Evolutionary conservation across 1,139 yeast genomes (phyloP).

Genomic region (Suhomyces yuchorum): DNA sequence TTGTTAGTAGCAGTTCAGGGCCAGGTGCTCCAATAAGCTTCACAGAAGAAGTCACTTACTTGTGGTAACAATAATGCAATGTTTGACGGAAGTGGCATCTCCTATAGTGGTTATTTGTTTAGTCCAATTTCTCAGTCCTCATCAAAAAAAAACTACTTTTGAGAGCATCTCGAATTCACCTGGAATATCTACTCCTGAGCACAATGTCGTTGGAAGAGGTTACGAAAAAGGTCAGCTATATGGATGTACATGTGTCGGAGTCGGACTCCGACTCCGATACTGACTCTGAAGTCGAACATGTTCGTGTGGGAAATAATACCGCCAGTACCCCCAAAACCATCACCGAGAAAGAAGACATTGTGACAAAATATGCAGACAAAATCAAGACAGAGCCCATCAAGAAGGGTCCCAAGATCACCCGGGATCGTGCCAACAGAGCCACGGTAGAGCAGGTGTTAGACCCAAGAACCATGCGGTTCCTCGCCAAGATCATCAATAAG

Average conservation of each 20-base stretch:
- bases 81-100: conserved; percentile 19
- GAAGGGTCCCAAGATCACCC: conserved; percentile 57
- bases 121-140: conserved; percentile 6
- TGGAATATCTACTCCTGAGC: not conserved
- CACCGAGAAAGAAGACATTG: conserved; percentile 58
- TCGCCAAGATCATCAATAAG: conserved; percentile 77
- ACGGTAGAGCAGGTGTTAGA: conserved; percentile 96
- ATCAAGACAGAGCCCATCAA: conserved; percentile 65
- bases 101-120: conserved; percentile 2
- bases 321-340: conserved; percentile 21
- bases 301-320: conserved; percentile 10
- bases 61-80: conserved; percentile 27
- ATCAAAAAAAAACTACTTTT: conserved; percentile 9
- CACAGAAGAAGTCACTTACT: conserved; percentile 21
- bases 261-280: conserved; percentile 11
- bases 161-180: not conserved
- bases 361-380: conserved; percentile 61
- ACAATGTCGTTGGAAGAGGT: conserved; percentile 11
- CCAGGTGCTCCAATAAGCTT: too few relatives aligned
- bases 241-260: conserved; percentile 15
- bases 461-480: conserved; percentile 85
- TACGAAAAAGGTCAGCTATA: conserved; percentile 5
- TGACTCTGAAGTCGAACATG: conserved; percentile 6
- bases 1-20: too few relatives aligned
- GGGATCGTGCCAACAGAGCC: conserved; percentile 90